Evolutionary conservation across 1,139 yeast genomes (phyloP).

Genomic region (Yamadazyma diospyri): DNA sequence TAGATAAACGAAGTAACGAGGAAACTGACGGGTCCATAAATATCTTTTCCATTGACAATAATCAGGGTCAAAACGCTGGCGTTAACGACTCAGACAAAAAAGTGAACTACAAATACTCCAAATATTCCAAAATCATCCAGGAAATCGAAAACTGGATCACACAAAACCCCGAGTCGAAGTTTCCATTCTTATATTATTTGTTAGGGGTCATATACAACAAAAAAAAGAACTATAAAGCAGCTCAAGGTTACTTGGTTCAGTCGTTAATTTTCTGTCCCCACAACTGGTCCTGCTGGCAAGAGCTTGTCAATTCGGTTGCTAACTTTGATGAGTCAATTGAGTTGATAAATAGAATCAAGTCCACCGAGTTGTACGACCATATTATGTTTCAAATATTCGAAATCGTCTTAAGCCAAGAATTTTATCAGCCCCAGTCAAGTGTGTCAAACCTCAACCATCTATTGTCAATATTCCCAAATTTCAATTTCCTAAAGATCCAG

Average conservation of each 20-base stretch:
- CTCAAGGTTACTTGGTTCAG: slow-evolving; percentile 55
- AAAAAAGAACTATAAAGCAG: slow-evolving; percentile 56
- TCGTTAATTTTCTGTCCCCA: slow-evolving; percentile 68
- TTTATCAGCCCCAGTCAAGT: slow-evolving; percentile 61
- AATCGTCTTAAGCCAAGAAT: slow-evolving; percentile 72
- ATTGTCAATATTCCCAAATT: slow-evolving; percentile 58
- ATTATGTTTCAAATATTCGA: slow-evolving; percentile 69
- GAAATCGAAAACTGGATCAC: slow-evolving; percentile 31
- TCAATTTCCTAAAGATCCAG: slow-evolving; percentile 73
- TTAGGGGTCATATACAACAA: slow-evolving; percentile 63
- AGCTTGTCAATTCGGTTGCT: slow-evolving; percentile 61
- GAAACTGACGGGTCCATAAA: slow-evolving; percentile 59
- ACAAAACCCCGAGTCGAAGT: slow-evolving; percentile 6
- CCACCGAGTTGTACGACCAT: slow-evolving; percentile 22
- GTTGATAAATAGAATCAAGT: slow-evolving; percentile 39
- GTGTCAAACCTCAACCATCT: slow-evolving; percentile 45
- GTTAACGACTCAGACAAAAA: slow-evolving; percentile 8
- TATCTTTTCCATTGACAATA: slow-evolving; percentile 20
- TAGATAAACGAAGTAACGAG: slow-evolving; percentile 73
- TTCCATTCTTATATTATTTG: slow-evolving; percentile 65
- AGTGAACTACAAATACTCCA: slow-evolving; percentile 23
- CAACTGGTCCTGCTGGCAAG: slow-evolving; percentile 96
- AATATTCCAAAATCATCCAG: slow-evolving; percentile 42
- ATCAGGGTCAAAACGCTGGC: slow-evolving; percentile 5
- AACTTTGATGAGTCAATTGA: slow-evolving; percentile 60